These are phyloP conservation scores for Desmodesmus armatus DNA, from an alignment of 139 green algal genomes.

Conservation along the genomic window DNA sequence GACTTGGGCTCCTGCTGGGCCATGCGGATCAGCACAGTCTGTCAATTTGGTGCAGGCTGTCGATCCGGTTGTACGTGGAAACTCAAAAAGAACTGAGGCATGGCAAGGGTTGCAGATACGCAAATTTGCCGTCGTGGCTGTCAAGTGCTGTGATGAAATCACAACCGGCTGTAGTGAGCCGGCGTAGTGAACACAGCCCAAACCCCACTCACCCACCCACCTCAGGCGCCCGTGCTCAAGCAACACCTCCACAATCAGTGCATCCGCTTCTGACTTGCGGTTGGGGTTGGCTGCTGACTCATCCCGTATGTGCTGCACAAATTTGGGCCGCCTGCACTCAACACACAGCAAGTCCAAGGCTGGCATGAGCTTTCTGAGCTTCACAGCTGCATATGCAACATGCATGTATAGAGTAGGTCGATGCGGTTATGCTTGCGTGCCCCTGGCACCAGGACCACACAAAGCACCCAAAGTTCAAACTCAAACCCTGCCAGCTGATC, in stretches of 20 bases:
- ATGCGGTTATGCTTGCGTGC: too few species aligned
- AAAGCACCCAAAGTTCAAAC: too few species aligned
- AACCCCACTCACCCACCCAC: conserved; percentile 14
- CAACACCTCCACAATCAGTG: conserved; percentile 65
- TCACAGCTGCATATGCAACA: too few species aligned
- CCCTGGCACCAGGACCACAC: too few species aligned
- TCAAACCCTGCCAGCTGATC: too few species aligned
- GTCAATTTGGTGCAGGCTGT: too few species aligned
- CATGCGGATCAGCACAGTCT: too few species aligned
- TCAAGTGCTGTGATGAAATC: neutral
- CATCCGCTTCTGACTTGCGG: neutral
- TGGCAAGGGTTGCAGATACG: neutral
- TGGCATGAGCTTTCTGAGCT: too few species aligned
- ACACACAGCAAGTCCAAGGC: too few species aligned
- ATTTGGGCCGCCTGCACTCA: conserved; percentile 60
- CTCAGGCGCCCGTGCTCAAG: conserved; percentile 72
- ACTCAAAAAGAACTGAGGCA: neutral
- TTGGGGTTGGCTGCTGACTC: conserved; percentile 54
- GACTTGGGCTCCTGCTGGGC: too few species aligned
- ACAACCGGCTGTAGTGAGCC: neutral
- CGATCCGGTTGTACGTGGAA: neutral
- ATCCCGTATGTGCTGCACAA: conserved; percentile 67
- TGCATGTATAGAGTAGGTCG: too few species aligned
- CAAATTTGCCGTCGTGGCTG: too few species aligned
- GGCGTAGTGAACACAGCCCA: neutral